Conservation (phyloP, 2,329 filamentous ascomycete species). For the Fusarium brachygibbosum region DNA sequence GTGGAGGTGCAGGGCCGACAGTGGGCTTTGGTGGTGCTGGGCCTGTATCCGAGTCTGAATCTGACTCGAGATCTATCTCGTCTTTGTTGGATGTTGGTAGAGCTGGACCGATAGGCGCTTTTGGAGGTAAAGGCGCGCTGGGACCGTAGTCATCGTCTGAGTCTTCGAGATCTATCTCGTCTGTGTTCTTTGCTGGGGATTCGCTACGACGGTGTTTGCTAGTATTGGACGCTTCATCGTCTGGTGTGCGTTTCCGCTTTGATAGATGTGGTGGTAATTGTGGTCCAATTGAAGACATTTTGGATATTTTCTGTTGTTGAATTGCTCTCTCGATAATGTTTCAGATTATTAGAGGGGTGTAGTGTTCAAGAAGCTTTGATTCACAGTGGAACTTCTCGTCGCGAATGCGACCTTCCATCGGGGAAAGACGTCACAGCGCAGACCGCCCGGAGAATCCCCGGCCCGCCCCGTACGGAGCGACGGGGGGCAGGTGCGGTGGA, state of each 20-base stretch:
- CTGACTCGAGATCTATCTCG: conserved; percentile 59
- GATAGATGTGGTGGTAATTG: conserved; percentile 75
- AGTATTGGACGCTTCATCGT: conserved; percentile 54
- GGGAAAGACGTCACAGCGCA: conserved; percentile 47
- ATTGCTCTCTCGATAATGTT: conserved; percentile 4
- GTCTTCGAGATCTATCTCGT: conserved; percentile 63
- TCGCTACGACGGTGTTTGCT: conserved; percentile 58
- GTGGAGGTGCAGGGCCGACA: conserved; percentile 53
- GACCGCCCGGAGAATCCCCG: conserved; percentile 48
- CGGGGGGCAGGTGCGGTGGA: conserved; percentile 25
- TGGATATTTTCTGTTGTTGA: conserved; percentile 34
- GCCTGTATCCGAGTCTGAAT: conserved; percentile 54
- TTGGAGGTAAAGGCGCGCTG: conserved; percentile 45
- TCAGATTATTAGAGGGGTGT: conserved; percentile 25
- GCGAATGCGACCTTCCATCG: conserved; percentile 33
- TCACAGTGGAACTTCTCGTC: conserved; percentile 32
- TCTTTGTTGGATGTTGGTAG: conserved; percentile 53
- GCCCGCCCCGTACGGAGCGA: conserved; percentile 37
- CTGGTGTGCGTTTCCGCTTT: conserved; percentile 70
- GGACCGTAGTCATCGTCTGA: conserved; percentile 61
- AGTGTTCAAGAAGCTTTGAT: conserved; percentile 33
- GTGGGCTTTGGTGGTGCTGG: conserved; percentile 54
- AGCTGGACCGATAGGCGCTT: conserved; percentile 43
- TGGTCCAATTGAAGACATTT: conserved; percentile 78
- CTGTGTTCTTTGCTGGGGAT: conserved; percentile 56